Conservation (phyloP, 2,329 filamentous ascomycete species). For the Huntiella omanensis region DNA sequence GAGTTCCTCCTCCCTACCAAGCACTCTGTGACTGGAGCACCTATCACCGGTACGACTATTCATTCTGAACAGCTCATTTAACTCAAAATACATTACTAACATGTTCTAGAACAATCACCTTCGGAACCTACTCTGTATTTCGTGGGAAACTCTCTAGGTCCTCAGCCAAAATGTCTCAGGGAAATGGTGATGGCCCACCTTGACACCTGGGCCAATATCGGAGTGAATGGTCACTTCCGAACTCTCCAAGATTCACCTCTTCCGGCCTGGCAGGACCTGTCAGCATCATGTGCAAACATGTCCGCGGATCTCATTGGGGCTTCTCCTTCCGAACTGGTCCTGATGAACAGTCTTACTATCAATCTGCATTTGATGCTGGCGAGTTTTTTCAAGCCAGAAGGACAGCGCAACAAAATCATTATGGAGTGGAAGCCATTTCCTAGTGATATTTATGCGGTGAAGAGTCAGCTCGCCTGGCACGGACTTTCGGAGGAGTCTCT, state of each 20-base stretch:
- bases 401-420: conserved; percentile 54
- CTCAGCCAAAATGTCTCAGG: conserved; percentile 53
- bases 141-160: conserved; percentile 74
- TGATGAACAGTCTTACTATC: conserved; percentile 73
- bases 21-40: conserved; percentile 37
- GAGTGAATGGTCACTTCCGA: conserved; percentile 68
- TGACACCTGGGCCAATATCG: conserved; percentile 67
- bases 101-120: conserved; percentile 14
- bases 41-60: conserved; percentile 20
- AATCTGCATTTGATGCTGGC: conserved; percentile 72
- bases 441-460: conserved; percentile 69
- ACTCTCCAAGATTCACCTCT: conserved; percentile 48
- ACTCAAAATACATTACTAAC: background rate
- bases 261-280: conserved; percentile 58
- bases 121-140: conserved; percentile 46
- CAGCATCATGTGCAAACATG: conserved; percentile 51
- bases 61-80: background rate
- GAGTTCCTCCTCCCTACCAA: conserved; percentile 66
- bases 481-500: conserved; percentile 47
- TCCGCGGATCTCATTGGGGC: conserved; percentile 62
- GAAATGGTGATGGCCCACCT: conserved; percentile 54
- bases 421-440: conserved; percentile 85
- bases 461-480: conserved; percentile 61
- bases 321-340: conserved; percentile 50
- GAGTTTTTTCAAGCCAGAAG: conserved; percentile 59